A percentile compares a stretch with the other conserved stretches of the same genome.
Evolutionary conservation across 257 asterid species (phyloP).

Genomic region (Cynanchum wilfordii): DNA sequence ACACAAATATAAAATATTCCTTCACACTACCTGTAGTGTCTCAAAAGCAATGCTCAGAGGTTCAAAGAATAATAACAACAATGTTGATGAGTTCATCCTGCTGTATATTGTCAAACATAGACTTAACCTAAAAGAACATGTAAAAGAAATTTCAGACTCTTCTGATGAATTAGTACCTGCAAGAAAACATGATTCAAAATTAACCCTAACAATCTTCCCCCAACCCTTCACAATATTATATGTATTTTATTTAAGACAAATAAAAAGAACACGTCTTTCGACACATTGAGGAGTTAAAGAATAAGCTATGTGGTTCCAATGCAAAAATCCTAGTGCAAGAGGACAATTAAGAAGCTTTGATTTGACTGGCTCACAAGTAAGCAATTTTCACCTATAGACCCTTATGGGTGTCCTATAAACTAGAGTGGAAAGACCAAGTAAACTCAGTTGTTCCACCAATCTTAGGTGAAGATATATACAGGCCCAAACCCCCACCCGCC

Average conservation of each 20-base stretch:
- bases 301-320: background rate
- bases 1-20: background rate
- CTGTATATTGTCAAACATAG: constrained; percentile 48
- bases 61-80: constrained; percentile 78
- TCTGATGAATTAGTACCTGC: background rate
- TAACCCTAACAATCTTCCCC: background rate
- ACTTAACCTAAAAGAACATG: constrained; percentile 52
- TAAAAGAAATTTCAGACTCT: constrained; percentile 15
- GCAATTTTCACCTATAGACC: background rate
- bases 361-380: background rate
- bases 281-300: background rate
- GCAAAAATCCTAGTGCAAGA: background rate
- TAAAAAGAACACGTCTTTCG: background rate
- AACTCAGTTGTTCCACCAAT: background rate
- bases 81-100: constrained; percentile 45
- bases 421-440: background rate
- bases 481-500: background rate
- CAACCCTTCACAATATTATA: background rate
- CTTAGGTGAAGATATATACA: background rate
- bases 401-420: background rate
- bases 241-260: too few species aligned
- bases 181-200: background rate
- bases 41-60: constrained; percentile 93
- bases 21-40: constrained; percentile 72
- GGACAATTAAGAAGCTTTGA: background rate